Percentiles rank a stretch among this genome's conserved stretches.
phyloP scores from a whole-genome alignment of 106 monocot species.

The Posidonia australis region DNA sequence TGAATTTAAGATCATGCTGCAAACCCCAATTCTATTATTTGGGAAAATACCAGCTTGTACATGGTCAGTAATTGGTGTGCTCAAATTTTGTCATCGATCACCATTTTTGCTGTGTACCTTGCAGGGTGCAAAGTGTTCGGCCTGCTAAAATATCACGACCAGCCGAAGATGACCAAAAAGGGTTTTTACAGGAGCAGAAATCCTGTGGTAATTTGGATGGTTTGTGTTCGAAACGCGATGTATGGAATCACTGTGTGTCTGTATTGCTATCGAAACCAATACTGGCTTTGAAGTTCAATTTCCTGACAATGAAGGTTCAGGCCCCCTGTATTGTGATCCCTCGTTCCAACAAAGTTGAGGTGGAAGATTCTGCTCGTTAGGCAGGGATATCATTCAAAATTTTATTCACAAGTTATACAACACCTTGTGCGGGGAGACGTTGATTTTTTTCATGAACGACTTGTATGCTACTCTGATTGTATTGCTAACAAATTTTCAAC shows the following conservation, averaged over 20 bases:
- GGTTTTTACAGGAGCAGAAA: constrained; percentile 3
- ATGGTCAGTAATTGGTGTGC: not conserved
- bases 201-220: constrained; percentile 11
- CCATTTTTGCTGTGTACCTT: not conserved
- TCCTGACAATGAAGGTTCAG: constrained; percentile 65
- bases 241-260: constrained; percentile 33
- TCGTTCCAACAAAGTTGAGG: not conserved
- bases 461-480: too few species aligned
- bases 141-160: constrained; percentile 45
- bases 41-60: not conserved
- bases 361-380: not conserved
- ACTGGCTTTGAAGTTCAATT: constrained; percentile 63
- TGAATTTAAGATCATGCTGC: too few species aligned
- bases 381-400: not conserved
- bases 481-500: too few species aligned
- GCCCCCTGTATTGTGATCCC: constrained; percentile 45
- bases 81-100: not conserved
- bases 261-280: constrained; percentile 75
- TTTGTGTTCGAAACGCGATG: constrained; percentile 4
- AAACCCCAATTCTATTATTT: not conserved
- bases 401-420: too few species aligned
- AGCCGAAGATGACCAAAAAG: not conserved
- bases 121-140: constrained; percentile 55
- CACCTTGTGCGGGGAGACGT: too few species aligned
- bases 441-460: too few species aligned